Evolutionary conservation across 345 rosid species (phyloP).

Genomic region (Toxicodendron radicans): DNA sequence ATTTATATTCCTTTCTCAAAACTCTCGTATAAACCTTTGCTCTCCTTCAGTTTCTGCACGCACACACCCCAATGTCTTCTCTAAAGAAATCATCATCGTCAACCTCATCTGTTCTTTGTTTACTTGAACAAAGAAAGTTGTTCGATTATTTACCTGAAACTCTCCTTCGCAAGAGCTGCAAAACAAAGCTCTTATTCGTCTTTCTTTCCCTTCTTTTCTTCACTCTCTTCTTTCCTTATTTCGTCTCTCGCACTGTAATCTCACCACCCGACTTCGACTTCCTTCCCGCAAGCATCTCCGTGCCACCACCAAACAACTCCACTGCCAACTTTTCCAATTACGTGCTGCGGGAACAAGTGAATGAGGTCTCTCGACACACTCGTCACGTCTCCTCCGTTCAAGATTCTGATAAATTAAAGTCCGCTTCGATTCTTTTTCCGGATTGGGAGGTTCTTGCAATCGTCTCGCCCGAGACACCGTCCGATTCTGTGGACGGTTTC

Average conservation of each 20-base stretch:
- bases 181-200: constrained; percentile 6
- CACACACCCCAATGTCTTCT: neutral
- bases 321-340: neutral
- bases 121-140: neutral
- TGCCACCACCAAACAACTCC: neutral
- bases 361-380: neutral
- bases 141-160: constrained; percentile 3
- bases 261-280: neutral
- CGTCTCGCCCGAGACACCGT: constrained; percentile 27
- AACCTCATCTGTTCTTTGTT: neutral
- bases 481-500: constrained; percentile 11
- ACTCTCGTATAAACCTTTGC: neutral
- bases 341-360: constrained; percentile 18
- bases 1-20: neutral
- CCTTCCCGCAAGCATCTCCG: constrained; percentile 6
- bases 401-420: constrained; percentile 10
- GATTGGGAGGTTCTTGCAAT: constrained; percentile 76
- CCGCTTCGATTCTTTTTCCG: constrained; percentile 60
- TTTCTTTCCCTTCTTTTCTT: constrained; percentile 29
- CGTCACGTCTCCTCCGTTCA: constrained; percentile 8
- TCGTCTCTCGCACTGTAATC: constrained; percentile 27
- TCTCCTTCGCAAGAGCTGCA: constrained; percentile 21
- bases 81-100: neutral
- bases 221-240: constrained; percentile 27
- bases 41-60: neutral